These are phyloP conservation scores for Aureobasidium mangrovei DNA, from an alignment of 2,329 filamentous ascomycete genomes.

Conservation along the genomic window DNA sequence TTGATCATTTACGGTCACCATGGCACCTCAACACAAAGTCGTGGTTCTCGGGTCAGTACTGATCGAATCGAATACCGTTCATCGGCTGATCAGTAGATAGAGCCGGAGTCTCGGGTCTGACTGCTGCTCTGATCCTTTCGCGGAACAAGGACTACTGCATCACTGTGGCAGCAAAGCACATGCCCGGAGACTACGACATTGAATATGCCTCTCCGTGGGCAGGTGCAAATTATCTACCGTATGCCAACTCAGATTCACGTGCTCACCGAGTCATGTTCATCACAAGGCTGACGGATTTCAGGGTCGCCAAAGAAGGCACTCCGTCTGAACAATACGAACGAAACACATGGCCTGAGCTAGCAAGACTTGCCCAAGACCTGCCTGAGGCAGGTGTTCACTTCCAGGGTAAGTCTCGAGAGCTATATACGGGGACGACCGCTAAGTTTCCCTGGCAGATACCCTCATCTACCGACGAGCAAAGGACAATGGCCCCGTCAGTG, in stretches of 20 bases:
- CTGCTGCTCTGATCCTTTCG: slow-evolving; percentile 54
- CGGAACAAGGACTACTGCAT: slow-evolving; percentile 48
- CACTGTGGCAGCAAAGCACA: slow-evolving; percentile 74
- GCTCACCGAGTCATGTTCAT: neutral
- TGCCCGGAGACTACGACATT: slow-evolving; percentile 87
- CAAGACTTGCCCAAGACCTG: slow-evolving; percentile 44
- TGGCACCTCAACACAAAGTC: slow-evolving; percentile 26
- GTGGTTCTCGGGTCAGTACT: slow-evolving; percentile 40
- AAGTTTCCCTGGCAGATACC: slow-evolving; percentile 31
- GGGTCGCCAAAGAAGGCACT: slow-evolving; percentile 34
- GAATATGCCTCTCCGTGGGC: slow-evolving; percentile 89
- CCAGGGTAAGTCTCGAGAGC: slow-evolving; percentile 36
- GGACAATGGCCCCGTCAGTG: slow-evolving; percentile 47
- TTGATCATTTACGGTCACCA: slow-evolving; percentile 1
- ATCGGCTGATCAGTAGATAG: neutral
- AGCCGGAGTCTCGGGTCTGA: slow-evolving; percentile 58
- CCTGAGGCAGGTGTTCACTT: slow-evolving; percentile 77
- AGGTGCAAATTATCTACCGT: slow-evolving; percentile 67
- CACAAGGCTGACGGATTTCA: slow-evolving; percentile 16
- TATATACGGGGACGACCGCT: neutral
- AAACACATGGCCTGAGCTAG: slow-evolving; percentile 38
- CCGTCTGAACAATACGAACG: slow-evolving; percentile 33
- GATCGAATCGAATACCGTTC: neutral
- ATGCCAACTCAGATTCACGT: neutral
- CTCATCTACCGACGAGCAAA: slow-evolving; percentile 52